A percentile compares a stretch with the other conserved stretches of the same genome.
Evolutionary conservation across 1,139 yeast genomes (phyloP).

Genomic region (Blastobotrys petasosporus): DNA sequence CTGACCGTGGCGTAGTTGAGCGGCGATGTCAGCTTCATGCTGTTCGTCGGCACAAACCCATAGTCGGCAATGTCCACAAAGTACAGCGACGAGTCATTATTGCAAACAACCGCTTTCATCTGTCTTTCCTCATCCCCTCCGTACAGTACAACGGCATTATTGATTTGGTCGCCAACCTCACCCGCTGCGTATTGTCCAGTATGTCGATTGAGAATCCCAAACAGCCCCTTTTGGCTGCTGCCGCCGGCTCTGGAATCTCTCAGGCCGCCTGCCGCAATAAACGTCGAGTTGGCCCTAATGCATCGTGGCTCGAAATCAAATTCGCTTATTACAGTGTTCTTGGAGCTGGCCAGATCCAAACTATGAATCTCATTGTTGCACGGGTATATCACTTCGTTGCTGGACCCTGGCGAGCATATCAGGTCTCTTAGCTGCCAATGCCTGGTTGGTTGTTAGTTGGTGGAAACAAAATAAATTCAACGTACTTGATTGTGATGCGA

Average conservation of each 20-base stretch:
- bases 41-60: conserved; percentile 37
- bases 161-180: conserved; percentile 72
- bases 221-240: conserved; percentile 43
- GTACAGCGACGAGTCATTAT: conserved; percentile 72
- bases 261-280: conserved; percentile 71
- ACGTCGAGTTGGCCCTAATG: conserved; percentile 52
- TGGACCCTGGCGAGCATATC: conserved; percentile 38
- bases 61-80: conserved; percentile 52
- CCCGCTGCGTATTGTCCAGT: conserved; percentile 45
- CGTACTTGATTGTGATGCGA: conserved; percentile 27
- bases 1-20: conserved; percentile 57
- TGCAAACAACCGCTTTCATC: conserved; percentile 60
- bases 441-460: conserved; percentile 10
- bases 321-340: conserved; percentile 38
- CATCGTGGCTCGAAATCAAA: conserved; percentile 65
- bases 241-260: conserved; percentile 29
- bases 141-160: conserved; percentile 68
- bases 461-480: conserved; percentile 3
- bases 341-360: conserved; percentile 39
- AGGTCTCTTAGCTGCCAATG: conserved; percentile 91
- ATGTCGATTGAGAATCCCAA: conserved; percentile 50
- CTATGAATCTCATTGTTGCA: conserved; percentile 42
- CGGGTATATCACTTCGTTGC: conserved; percentile 44
- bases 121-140: conserved; percentile 26
- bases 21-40: conserved; percentile 45